Base-by-base conservation (phyloP, 148 eudicot species). In the Nepenthes gracilis region DNA sequence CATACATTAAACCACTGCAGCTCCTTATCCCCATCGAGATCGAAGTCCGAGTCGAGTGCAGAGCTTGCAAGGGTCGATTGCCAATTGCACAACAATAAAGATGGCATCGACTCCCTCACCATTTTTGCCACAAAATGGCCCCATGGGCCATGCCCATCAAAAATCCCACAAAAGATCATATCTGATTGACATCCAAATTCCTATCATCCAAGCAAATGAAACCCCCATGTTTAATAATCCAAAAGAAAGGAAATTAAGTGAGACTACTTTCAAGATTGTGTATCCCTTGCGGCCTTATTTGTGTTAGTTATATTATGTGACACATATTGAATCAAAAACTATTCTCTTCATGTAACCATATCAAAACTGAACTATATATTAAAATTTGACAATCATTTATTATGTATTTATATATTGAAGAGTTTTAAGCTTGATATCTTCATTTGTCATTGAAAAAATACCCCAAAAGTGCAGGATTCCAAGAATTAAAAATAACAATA, bases 111-210 rank as follows among this genome's bases (percentile, higher is more conserved):
- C 49, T 91, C 93, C 74, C 97, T 78, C 36, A 91, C 96, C 33
- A 55, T 74, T 76, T 91, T 91, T 1, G 97, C 78, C 62, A 91
- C 93, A 65, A 67, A 91, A 80, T 87, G 93, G 33, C 97, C 97
- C 97, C 97, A 91, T 5, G 84, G 96, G 67, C 97, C 97, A 61
- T 91, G 97, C 38, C 97, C 97, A 55, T 91, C 97, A 51, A 91
- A 91, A 23, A 91, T 77, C 66, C 97, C 97, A 57, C 97, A 91
- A 64, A 91, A 87, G 36, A 85, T 78, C 90, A 85, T 91, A 67
- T 91, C 96, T 34, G 83, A 80, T 75, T 91, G 96, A 79, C 93
- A 81, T 55, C 96, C 97, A 70, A 81, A 91, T 69, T 80, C 96
- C 97, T 91, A 70, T 43, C 48, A 70, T 57, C 43, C 38, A n/a